Conservation (phyloP, 768 basidiomycete species). For the Leccinum aurantiacum region DNA sequence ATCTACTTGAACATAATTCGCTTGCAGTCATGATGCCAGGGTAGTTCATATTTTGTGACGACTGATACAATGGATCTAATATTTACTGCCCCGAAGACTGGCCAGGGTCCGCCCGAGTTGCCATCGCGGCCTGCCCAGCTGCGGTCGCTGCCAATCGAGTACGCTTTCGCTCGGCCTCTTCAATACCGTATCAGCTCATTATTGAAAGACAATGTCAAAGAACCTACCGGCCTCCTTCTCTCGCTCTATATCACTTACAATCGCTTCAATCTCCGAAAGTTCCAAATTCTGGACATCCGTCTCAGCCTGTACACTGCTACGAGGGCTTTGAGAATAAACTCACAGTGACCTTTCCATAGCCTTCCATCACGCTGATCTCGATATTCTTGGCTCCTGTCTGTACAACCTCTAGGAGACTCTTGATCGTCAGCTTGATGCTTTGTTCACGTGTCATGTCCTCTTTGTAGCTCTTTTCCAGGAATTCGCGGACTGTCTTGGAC, state of each 20-base stretch:
- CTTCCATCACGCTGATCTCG: conserved; percentile 97
- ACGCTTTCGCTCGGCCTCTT: conserved; percentile 95
- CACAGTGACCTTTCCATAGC: conserved; percentile 90
- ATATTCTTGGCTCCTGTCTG: conserved; percentile 99
- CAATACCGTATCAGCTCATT: conserved; percentile 8
- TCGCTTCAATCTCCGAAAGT: conserved; percentile 82
- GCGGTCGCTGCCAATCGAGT: conserved; percentile 89
- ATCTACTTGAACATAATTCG: background rate
- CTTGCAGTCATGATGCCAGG: background rate
- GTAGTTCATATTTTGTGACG: conserved; percentile 7
- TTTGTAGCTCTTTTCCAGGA: conserved; percentile 96
- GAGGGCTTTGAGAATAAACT: conserved; percentile 18
- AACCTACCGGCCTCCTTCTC: conserved; percentile 91
- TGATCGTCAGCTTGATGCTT: conserved; percentile 91
- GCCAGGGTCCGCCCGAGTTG: conserved; percentile 47
- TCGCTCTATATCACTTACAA: conserved; percentile 90
- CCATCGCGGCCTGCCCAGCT: conserved; percentile 88
- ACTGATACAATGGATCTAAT: conserved; percentile 14
- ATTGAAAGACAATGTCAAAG: background rate
- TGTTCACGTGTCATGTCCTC: conserved; percentile 88
- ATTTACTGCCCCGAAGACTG: conserved; percentile 38
- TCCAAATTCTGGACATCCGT: conserved; percentile 67
- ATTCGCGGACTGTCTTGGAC: conserved; percentile 97
- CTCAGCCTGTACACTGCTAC: background rate
- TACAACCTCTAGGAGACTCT: conserved; percentile 94